A percentile compares a stretch with the other conserved stretches of the same genome.
phyloP scores from a whole-genome alignment of 108 stramenopile genomes.

The Cyclotella kingstonii region DNA sequence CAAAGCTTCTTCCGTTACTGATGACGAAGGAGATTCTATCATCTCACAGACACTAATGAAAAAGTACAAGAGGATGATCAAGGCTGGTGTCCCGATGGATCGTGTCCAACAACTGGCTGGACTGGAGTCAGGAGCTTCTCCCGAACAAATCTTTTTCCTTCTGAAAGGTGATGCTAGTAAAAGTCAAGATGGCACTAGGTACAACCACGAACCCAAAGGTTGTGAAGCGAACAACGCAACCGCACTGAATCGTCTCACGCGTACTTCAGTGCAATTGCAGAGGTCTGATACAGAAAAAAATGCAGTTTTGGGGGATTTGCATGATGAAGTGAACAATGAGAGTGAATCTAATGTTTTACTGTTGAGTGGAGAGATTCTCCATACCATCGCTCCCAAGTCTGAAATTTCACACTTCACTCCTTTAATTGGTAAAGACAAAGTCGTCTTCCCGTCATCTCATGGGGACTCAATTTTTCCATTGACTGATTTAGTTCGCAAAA shows the following conservation, averaged over 20 bases:
- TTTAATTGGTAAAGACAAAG: neutral
- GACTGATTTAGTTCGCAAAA: constrained; percentile 48
- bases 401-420: constrained; percentile 2
- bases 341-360: no score
- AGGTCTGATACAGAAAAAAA: no score
- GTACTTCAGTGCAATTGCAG: no score
- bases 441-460: constrained; percentile 20
- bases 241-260: no score
- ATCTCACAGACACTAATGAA: constrained; percentile 46
- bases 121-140: constrained; percentile 18
- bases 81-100: constrained; percentile 38
- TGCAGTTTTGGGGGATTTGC: no score
- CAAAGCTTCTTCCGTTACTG: neutral
- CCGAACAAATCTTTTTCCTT: no score
- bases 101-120: constrained; percentile 39
- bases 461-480: constrained; percentile 13
- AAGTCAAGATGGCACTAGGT: no score
- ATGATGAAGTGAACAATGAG: neutral
- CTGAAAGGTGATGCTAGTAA: no score
- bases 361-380: no score
- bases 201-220: no score
- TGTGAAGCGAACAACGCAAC: no score
- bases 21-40: neutral
- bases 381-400: no score
- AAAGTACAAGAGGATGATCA: constrained; percentile 56